Evolutionary conservation across 257 asterid genomes (phyloP).

Genomic region (Datura wrightii): DNA sequence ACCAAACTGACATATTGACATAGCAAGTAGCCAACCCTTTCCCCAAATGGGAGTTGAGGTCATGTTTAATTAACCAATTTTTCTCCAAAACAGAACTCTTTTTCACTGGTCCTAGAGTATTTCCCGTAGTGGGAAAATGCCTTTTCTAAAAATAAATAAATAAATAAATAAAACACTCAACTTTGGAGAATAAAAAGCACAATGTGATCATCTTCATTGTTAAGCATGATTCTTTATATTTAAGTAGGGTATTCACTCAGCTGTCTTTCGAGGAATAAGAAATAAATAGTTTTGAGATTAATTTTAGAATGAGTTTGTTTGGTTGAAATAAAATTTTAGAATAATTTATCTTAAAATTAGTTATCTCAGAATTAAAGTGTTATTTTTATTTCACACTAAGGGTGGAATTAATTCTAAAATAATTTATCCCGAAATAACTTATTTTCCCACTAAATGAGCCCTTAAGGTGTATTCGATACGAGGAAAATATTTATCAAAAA

Average conservation of each 20-base stretch:
- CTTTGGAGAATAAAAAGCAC: conserved; percentile 9
- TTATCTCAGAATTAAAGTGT: no score
- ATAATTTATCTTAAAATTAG: no score
- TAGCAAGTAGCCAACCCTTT: not conserved
- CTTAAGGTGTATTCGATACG: no score
- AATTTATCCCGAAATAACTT: no score
- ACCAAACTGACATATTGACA: not conserved
- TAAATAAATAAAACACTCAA: not conserved
- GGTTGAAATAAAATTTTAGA: no score
- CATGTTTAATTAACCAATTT: not conserved
- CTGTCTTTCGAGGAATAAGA: no score
- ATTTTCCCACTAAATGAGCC: no score
- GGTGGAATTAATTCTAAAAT: no score
- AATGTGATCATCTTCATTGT: not conserved
- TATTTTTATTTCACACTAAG: no score
- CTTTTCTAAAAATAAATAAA: not conserved
- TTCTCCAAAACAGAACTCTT: not conserved
- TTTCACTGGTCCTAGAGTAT: not conserved
- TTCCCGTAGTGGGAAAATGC: conserved; percentile 13
- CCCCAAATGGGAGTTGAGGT: not conserved
- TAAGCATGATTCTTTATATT: not conserved
- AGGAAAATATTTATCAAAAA: no score
- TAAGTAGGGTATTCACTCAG: not conserved
- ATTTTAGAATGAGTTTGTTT: no score
- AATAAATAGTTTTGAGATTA: no score